Base-by-base conservation (phyloP, 1,284 basidiomycete species). In the Papiliotrema fonsecae region DNA sequence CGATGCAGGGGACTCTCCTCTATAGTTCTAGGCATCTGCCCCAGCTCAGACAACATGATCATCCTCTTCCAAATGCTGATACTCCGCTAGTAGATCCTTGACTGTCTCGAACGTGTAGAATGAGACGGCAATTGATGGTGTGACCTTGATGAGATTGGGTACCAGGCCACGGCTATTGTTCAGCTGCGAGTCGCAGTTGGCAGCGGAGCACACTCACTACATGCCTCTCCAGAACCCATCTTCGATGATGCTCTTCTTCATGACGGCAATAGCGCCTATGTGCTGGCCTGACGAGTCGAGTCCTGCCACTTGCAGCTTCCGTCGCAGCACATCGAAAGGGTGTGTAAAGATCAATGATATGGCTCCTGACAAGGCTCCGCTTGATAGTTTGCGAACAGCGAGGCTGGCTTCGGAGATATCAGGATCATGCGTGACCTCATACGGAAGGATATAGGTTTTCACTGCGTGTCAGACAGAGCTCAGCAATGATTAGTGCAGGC, bases 271-370 rank as follows among this genome's bases (percentile, higher is more conserved):
- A 16, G 86, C 89, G 24, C 89, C 88, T 42, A 75, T 82, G 72
- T 91, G 91, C 64, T 82, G 81, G 55, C 63, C 81, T 74, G 36
- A 81, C 79, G 84, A 62, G 51, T 79, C 75, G 49, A 97, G 86
- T 1, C 93, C 94, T 1, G 85, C 83, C 10, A 72, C 67, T 71
- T 98, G 94, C 86, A 98, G 92, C 75, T 96, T 91, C 43, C 94
- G 79, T 36, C 94, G 79, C 46, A 97, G 74, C 1, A 97, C 90
- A 69, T 98, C 94, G 63, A 97, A 87, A 0, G 94, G 94, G 68
- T 96, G 97, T 6, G 94, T 97, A 61, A 97, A 74, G 30, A 91
- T 90, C 70, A 97, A 89, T 26, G 88, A 90, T 60, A 96, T 86
- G 19, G 84, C 73, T 2, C 79, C 79, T 0, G 78, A 78, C 5